phyloP scores from a whole-genome alignment of 495 filamentous ascomycete species.

The Oidiodendron maius region DNA sequence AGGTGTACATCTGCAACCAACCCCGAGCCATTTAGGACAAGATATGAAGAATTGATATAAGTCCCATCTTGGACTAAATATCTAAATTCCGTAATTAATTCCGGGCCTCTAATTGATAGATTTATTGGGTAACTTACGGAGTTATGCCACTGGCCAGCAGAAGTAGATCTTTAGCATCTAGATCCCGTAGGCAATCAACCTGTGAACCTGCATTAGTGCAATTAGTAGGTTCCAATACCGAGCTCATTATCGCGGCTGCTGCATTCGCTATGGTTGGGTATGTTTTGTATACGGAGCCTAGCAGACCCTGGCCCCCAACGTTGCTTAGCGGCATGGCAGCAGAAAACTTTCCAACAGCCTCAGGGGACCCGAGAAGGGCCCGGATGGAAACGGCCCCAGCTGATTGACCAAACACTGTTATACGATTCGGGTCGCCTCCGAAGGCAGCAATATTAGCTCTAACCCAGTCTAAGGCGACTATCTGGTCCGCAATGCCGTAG shows the following conservation, averaged over 20 bases:
- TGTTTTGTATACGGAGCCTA: slow-evolving; percentile 36
- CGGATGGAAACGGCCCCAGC: slow-evolving; percentile 44
- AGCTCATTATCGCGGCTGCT: slow-evolving; percentile 26
- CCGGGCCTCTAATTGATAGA: too few species aligned
- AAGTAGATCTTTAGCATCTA: slow-evolving; percentile 28
- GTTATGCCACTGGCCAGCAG: too few species aligned
- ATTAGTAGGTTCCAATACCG: slow-evolving; percentile 31
- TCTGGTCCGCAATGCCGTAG: slow-evolving; percentile 33
- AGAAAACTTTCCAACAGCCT: slow-evolving; percentile 33
- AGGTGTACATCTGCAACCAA: slow-evolving; percentile 31
- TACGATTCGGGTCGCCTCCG: slow-evolving; percentile 26
- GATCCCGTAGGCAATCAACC: slow-evolving; percentile 31
- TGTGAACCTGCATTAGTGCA: slow-evolving; percentile 28
- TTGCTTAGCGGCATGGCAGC: slow-evolving; percentile 40
- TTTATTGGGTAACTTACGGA: too few species aligned
- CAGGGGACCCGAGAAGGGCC: slow-evolving; percentile 16
- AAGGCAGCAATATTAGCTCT: slow-evolving; percentile 40
- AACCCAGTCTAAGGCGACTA: slow-evolving; percentile 37
- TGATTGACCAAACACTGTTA: slow-evolving; percentile 36
- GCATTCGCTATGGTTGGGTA: slow-evolving; percentile 40
- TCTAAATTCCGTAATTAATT: too few species aligned
- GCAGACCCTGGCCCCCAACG: slow-evolving; percentile 38
- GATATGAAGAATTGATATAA: slow-evolving; percentile 37
- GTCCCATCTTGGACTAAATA: too few species aligned
- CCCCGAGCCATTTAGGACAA: slow-evolving; percentile 28